Conservation (phyloP, 306 rosid species). For the Prunus armeniaca region DNA sequence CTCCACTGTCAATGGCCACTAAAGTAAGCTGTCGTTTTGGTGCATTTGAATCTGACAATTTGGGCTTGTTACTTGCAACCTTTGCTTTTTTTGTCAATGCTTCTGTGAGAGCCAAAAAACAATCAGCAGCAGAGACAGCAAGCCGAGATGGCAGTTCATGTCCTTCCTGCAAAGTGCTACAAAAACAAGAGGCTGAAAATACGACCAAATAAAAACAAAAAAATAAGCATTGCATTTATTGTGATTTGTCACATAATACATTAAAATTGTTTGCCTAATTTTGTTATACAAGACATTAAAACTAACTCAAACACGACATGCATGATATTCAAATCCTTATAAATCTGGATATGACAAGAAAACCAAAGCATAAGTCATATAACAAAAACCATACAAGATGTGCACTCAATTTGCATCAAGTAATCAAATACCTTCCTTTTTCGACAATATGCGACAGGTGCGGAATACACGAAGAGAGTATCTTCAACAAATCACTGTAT, state of each 20-base stretch:
- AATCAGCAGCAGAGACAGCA: constrained; percentile 81
- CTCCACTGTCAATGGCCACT: constrained; percentile 29
- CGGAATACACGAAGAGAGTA: constrained; percentile 46
- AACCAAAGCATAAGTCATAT: not conserved
- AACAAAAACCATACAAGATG: not conserved
- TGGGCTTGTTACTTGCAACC: constrained; percentile 40
- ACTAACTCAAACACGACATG: not conserved
- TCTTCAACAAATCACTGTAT: constrained; percentile 55
- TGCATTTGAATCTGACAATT: constrained; percentile 30
- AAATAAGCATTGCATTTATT: not conserved
- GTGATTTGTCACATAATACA: not conserved
- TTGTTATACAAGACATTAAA: not conserved
- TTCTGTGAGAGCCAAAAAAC: constrained; percentile 64
- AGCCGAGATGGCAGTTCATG: constrained; percentile 94
- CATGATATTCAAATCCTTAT: not conserved
- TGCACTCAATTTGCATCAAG: not conserved
- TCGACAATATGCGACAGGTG: constrained; percentile 42
- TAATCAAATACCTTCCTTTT: constrained; percentile 64
- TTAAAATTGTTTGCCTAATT: not conserved
- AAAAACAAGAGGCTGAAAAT: constrained; percentile 19
- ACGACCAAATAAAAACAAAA: not conserved
- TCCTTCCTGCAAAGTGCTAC: constrained; percentile 75
- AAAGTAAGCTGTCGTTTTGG: constrained; percentile 37
- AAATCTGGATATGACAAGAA: not conserved
- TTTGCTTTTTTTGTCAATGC: constrained; percentile 46